A percentile compares a stretch with the other conserved stretches of the same genome.
phyloP scores from a whole-genome alignment of 805 yeast species.

The Metschnikowia shivogae region DNA sequence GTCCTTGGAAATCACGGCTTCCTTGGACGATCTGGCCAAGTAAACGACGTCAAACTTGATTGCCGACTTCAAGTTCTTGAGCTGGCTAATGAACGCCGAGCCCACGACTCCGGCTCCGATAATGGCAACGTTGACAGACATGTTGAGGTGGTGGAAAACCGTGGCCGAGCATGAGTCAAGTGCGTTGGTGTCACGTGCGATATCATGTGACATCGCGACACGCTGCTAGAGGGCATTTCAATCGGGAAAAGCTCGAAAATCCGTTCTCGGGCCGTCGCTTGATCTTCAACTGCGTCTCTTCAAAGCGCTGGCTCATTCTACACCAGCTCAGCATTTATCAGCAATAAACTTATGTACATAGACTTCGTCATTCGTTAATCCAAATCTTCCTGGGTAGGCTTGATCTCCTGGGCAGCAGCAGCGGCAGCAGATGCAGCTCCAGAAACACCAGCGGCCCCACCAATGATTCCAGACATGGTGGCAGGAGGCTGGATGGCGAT shows the following conservation, averaged over 20 bases:
- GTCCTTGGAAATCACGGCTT: constrained; percentile 64
- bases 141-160: constrained; percentile 7
- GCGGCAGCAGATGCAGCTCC: constrained; percentile 25
- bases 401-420: constrained; percentile 21
- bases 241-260: no score
- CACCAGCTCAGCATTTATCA: background rate
- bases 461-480: constrained; percentile 64
- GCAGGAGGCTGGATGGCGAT: constrained; percentile 88
- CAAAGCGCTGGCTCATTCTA: background rate
- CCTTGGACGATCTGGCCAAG: constrained; percentile 66
- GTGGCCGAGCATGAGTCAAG: background rate
- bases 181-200: background rate
- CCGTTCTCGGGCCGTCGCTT: no score
- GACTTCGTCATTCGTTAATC: constrained; percentile 11
- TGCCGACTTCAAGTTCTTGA: constrained; percentile 55
- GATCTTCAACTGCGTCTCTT: no score
- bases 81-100: constrained; percentile 81
- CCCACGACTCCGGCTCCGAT: constrained; percentile 93
- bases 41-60: constrained; percentile 74
- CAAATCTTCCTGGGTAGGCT: constrained; percentile 19
- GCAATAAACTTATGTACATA: background rate
- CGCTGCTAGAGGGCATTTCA: no score
- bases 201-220: background rate
- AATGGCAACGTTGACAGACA: constrained; percentile 43
- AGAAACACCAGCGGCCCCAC: constrained; percentile 22